Evolutionary conservation across 768 basidiomycete species (phyloP), one percentile per base, ranked within the genome.

Genomic region (Kwoniella dejecticola): DNA sequence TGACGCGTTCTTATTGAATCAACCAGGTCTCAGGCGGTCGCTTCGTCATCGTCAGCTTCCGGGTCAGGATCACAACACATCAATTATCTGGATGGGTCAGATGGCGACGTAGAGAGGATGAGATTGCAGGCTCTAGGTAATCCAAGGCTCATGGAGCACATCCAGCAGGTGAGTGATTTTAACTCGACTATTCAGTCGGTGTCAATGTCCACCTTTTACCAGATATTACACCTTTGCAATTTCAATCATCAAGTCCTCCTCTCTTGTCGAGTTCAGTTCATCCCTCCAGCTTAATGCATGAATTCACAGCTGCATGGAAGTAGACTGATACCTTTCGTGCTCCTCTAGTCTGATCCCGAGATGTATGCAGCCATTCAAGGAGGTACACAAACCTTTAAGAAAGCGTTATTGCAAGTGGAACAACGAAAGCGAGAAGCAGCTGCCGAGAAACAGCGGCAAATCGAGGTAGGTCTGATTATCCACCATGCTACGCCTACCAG

Each of bases 21-120:
- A 31, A 11, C 11, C 36, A 54, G 52, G 41, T 31, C 33, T 11
- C 33, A 49, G 10, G 29, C 62, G 7, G 31, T 26, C 27, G 40
- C 64, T 12, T 70, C 69, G 17, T 57, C 62, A 29, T 62, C 64
- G 11, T 67, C 54, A 33, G 10, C 38, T 49, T 13, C 24, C 45
- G 17, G 19, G 21, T 27, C 29, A 50, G 50, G 29, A 52, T 31
- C 56, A 17, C 53, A 47, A 50, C 4, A 11, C 60, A 12, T 26
- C 19, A 7, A 46, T 27, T 46, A 19, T 8, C 30, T 33, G 45
- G 56, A 17, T 57, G 45, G 60, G 48, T 81, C 84, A n/a, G 85
- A 87, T 67, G 88, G 88, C 63, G 91, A 95, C 68, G 80, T 89
- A 27, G 95, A 98, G 79, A 89, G 88, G 85, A 90, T 92, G 87